Conservation (phyloP, 2,329 filamentous ascomycete species). For the Ascochyta lentis region DNA sequence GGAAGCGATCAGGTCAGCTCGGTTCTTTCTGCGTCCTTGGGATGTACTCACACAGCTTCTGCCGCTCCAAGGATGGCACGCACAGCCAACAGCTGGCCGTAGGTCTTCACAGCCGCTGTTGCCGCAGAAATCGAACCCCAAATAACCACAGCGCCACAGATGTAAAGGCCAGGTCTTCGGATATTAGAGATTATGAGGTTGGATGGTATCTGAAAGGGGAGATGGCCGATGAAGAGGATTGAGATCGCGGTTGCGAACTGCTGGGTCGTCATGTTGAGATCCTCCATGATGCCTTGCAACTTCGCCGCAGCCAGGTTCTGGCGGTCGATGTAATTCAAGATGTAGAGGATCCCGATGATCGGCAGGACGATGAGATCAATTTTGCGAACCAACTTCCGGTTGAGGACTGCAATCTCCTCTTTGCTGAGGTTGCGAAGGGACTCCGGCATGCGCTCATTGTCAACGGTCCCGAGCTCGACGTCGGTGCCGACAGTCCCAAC, state of each 20-base stretch:
- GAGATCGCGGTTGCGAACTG: slow-evolving; percentile 47
- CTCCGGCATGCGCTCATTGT: slow-evolving; percentile 21
- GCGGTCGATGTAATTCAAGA: slow-evolving; percentile 31
- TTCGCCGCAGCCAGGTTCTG: slow-evolving; percentile 29
- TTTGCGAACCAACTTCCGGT: slow-evolving; percentile 27
- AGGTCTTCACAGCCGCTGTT: slow-evolving; percentile 23
- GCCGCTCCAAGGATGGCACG: slow-evolving; percentile 34
- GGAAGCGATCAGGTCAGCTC: not conserved
- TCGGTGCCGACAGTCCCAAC: slow-evolving; percentile 10
- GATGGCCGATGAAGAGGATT: slow-evolving; percentile 61
- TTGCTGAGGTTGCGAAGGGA: slow-evolving; percentile 22
- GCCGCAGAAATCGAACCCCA: slow-evolving; percentile 30
- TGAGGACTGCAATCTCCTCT: slow-evolving; percentile 23
- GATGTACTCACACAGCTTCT: slow-evolving; percentile 24
- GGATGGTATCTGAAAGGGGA: slow-evolving; percentile 29
- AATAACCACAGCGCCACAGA: slow-evolving; percentile 25
- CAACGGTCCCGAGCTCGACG: slow-evolving; percentile 10
- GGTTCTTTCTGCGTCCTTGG: not conserved
- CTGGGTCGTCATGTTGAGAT: slow-evolving; percentile 29
- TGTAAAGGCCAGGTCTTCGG: slow-evolving; percentile 26
- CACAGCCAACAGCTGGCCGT: slow-evolving; percentile 27
- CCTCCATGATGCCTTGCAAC: slow-evolving; percentile 29
- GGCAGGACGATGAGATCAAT: slow-evolving; percentile 26
- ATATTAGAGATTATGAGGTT: slow-evolving; percentile 30
- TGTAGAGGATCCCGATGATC: slow-evolving; percentile 29